A percentile compares a stretch with the other conserved stretches of the same genome.
phyloP scores from a whole-genome alignment of 164 flowering plant species.

The Magnolia officinalis region DNA sequence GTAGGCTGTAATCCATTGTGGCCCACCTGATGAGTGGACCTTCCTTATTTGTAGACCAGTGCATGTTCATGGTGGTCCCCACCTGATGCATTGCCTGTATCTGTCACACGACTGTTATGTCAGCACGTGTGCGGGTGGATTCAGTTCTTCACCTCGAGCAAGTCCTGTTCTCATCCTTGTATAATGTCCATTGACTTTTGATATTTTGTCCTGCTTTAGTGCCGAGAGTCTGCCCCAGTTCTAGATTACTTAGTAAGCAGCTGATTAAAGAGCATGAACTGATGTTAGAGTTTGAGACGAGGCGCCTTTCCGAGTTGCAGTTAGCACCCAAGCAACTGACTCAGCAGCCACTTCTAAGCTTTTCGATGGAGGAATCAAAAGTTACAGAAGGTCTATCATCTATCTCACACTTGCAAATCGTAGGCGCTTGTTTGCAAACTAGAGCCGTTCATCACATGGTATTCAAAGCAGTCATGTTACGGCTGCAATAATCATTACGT shows the following conservation, averaged over 20 bases:
- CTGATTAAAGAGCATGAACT: constrained; percentile 54
- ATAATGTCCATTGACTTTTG: not conserved
- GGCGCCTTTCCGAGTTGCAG: constrained; percentile 42
- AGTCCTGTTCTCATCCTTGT: not conserved
- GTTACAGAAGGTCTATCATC: constrained; percentile 38
- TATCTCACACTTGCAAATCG: not conserved
- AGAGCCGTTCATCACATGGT: not conserved
- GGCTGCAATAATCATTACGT: not conserved
- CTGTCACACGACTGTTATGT: not conserved
- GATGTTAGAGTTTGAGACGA: constrained; percentile 46
- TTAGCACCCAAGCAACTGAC: constrained; percentile 32
- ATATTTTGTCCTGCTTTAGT: constrained; percentile 20
- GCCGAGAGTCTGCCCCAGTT: constrained; percentile 38
- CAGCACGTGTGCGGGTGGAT: not conserved
- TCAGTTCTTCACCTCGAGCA: not conserved
- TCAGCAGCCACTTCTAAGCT: constrained; percentile 28
- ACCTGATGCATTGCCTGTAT: not conserved
- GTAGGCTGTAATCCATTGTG: not conserved
- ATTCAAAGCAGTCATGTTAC: not conserved
- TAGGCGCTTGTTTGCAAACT: no score
- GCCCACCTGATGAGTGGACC: not conserved
- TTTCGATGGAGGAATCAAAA: constrained; percentile 43
- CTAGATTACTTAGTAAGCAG: constrained; percentile 46
- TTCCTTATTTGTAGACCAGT: no score
- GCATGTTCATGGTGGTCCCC: not conserved